phyloP scores from a whole-genome alignment of 768 basidiomycete genomes.

The Pisolithus marmoratus region DNA sequence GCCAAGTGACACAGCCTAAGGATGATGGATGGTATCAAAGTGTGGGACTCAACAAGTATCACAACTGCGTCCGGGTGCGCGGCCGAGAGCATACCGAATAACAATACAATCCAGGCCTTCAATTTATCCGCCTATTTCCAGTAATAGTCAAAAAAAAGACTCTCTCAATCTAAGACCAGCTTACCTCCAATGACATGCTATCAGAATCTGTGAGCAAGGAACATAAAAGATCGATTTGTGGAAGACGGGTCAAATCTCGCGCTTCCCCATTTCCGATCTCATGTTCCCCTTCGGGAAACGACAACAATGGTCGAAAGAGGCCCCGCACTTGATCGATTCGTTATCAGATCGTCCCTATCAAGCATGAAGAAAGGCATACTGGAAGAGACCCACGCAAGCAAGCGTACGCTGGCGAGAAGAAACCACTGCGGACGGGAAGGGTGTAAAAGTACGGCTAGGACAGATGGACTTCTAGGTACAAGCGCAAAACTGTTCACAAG shows the following conservation, averaged over 20 bases:
- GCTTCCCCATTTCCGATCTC: slow-evolving; percentile 12
- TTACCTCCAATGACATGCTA: slow-evolving; percentile 38
- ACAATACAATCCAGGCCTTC: slow-evolving; percentile 32
- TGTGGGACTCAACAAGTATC: slow-evolving; percentile 41
- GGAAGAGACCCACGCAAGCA: slow-evolving; percentile 50
- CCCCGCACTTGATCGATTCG: slow-evolving; percentile 33
- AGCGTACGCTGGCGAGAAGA: slow-evolving; percentile 40
- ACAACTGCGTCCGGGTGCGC: slow-evolving; percentile 34
- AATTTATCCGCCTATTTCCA: slow-evolving; percentile 30
- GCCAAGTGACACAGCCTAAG: slow-evolving; percentile 47
- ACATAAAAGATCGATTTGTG: slow-evolving; percentile 46
- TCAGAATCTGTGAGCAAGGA: slow-evolving; percentile 40
- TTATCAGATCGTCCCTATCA: slow-evolving; percentile 1
- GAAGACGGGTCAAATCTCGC: slow-evolving; percentile 27
- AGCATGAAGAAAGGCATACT: slow-evolving; percentile 19
- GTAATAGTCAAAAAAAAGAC: slow-evolving; percentile 1
- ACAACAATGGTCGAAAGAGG: slow-evolving; percentile 40
- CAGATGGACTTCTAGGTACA: slow-evolving; percentile 34
- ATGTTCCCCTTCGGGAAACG: slow-evolving; percentile 24
- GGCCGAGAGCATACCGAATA: slow-evolving; percentile 36
- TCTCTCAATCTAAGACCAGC: slow-evolving; percentile 5
- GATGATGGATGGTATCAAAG: slow-evolving; percentile 62
- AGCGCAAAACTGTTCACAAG: slow-evolving; percentile 29
- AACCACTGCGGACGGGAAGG: slow-evolving; percentile 47
- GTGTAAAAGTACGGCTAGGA: slow-evolving; percentile 45